A percentile compares a stretch with the other conserved stretches of the same genome.
Conservation (phyloP, 768 basidiomycete species). For the Exidia glandulosa region DNA sequence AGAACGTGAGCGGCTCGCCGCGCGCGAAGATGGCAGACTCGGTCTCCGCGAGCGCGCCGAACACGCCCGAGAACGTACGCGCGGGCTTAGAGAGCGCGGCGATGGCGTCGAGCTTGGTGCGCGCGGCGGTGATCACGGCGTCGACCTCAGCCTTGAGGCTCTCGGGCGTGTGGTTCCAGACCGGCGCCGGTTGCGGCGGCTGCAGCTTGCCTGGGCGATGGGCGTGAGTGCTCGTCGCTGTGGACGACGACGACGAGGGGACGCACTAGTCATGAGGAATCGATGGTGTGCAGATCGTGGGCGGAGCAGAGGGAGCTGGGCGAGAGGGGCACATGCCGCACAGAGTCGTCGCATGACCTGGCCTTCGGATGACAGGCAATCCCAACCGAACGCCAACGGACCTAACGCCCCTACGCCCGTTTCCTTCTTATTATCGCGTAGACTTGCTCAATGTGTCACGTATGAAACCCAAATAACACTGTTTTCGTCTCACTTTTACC, state of each 20-base stretch:
- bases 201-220: not conserved
- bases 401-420: too few relatives aligned
- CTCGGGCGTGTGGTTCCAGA: constrained; percentile 10
- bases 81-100: constrained; percentile 5
- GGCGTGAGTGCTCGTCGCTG: not conserved
- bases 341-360: too few relatives aligned
- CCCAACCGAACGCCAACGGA: too few relatives aligned
- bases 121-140: constrained; percentile 5
- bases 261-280: not conserved
- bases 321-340: too few relatives aligned
- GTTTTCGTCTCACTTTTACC: too few relatives aligned
- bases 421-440: too few relatives aligned
- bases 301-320: too few relatives aligned
- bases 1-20: constrained; percentile 59
- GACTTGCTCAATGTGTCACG: too few relatives aligned
- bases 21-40: constrained; percentile 44
- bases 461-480: too few relatives aligned
- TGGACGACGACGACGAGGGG: not conserved
- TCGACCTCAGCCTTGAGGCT: constrained; percentile 5
- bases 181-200: constrained; percentile 9
- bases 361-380: too few relatives aligned
- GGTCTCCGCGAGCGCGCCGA: constrained; percentile 37
- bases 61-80: not conserved
- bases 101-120: constrained; percentile 7
- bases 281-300: not conserved